These are phyloP conservation scores for Pyricularia grisea DNA, from an alignment of 2,329 filamentous ascomycete species.

Conservation along the genomic window DNA sequence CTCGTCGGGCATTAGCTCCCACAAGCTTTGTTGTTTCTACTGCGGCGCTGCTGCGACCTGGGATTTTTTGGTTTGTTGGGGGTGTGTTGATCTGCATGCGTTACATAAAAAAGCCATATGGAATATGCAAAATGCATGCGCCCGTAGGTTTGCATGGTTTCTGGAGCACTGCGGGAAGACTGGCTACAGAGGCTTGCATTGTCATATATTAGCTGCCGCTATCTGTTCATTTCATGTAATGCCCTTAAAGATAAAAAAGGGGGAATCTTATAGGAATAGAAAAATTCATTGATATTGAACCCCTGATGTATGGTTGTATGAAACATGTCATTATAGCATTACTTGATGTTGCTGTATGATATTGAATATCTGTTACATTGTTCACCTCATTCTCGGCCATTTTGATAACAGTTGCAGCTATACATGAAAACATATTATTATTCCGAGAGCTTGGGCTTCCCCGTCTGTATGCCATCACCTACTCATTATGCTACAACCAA, in stretches of 20 bases:
- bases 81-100: not conserved
- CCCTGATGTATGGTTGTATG: too few species aligned
- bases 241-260: not conserved
- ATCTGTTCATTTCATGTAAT: not conserved
- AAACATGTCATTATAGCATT: too few species aligned
- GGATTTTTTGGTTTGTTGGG: too few species aligned
- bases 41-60: not conserved
- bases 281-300: too few species aligned
- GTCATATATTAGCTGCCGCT: not conserved
- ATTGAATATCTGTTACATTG: too few species aligned
- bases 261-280: not conserved
- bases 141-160: not conserved
- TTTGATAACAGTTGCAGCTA: too few species aligned
- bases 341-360: too few species aligned
- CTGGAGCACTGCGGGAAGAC: not conserved
- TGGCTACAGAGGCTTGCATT: not conserved
- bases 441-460: too few species aligned
- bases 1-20: not conserved
- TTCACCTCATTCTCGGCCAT: too few species aligned
- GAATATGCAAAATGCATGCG: not conserved
- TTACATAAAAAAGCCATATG: not conserved
- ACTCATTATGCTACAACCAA: too few species aligned
- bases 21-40: not conserved
- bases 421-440: too few species aligned
- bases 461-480: too few species aligned